Evolutionary conservation across 805 yeast genomes (phyloP).

Genomic region (Wickerhamiella spandovensis): DNA sequence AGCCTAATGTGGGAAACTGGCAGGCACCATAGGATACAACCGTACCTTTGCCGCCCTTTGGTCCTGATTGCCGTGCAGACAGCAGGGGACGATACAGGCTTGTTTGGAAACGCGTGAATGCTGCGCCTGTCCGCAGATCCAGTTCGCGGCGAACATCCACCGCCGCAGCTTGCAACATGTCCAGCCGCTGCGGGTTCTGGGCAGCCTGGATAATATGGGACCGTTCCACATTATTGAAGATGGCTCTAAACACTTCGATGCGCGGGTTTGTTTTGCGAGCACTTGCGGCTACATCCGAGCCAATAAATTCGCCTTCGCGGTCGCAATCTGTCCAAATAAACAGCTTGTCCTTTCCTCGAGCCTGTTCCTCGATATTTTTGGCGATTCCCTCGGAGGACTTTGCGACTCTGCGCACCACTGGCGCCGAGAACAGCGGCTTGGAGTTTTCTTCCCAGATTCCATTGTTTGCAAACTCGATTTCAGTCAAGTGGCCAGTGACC

Average conservation of each 20-base stretch:
- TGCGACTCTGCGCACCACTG: conserved; percentile 33
- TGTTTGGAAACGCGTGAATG: conserved; percentile 74
- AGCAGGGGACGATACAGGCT: conserved; percentile 21
- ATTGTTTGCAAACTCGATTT: conserved; percentile 50
- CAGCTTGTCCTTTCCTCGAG: conserved; percentile 42
- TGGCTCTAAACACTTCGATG: conserved; percentile 56
- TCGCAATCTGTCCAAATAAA: conserved; percentile 99
- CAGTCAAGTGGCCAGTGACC: conserved; percentile 74
- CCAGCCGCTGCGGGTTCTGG: conserved; percentile 45
- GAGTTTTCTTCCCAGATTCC: conserved; percentile 59
- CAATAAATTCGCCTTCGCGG: conserved; percentile 90
- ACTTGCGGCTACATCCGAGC: conserved; percentile 64
- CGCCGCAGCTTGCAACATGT: conserved; percentile 62
- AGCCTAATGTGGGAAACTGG: conserved; percentile 94
- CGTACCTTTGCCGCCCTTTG: conserved; percentile 16
- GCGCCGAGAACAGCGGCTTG: conserved; percentile 57
- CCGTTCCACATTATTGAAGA: conserved; percentile 75
- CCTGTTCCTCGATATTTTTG: conserved; percentile 54
- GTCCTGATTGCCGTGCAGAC: background rate
- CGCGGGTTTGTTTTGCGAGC: conserved; percentile 41
- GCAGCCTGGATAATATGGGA: conserved; percentile 67
- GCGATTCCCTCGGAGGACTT: conserved; percentile 38
- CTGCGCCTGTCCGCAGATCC: conserved; percentile 78
- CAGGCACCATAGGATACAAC: conserved; percentile 79
- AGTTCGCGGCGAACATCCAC: conserved; percentile 77